Conservation (phyloP, 257 asterid species). For the Lithospermum erythrorhizon region DNA sequence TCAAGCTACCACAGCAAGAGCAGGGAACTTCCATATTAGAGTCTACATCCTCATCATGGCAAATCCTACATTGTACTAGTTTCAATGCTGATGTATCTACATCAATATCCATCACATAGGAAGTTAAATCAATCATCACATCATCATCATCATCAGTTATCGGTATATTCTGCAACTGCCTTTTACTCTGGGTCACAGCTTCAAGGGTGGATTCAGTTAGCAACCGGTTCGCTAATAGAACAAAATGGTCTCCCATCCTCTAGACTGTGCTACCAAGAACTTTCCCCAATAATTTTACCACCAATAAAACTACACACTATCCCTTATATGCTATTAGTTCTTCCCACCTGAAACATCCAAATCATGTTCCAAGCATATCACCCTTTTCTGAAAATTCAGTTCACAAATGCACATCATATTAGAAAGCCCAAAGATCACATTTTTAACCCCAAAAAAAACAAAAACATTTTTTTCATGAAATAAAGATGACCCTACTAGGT, state of each 20-base stretch:
- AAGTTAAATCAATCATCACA: slow-evolving; percentile 20
- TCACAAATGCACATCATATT: background rate
- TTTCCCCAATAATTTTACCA: background rate
- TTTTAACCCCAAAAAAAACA: no score
- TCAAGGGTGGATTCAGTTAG: slow-evolving; percentile 39
- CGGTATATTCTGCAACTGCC: slow-evolving; percentile 17
- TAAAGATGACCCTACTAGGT: no score
- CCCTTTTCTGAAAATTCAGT: background rate
- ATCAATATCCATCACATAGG: slow-evolving; percentile 42
- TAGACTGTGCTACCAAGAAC: slow-evolving; percentile 12
- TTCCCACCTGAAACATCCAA: background rate
- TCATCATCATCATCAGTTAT: slow-evolving; percentile 19
- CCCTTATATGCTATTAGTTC: background rate
- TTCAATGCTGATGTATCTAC: slow-evolving; percentile 28
- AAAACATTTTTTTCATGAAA: no score
- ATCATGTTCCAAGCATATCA: background rate
- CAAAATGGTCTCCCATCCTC: slow-evolving; percentile 37
- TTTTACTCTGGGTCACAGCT: slow-evolving; percentile 32
- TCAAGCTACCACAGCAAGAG: slow-evolving; percentile 79
- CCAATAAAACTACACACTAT: background rate
- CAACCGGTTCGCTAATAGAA: slow-evolving; percentile 33
- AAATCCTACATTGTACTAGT: slow-evolving; percentile 68
- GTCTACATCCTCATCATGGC: slow-evolving; percentile 75
- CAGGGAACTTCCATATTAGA: slow-evolving; percentile 84
- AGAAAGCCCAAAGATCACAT: background rate